These are phyloP conservation scores for Mortierella claussenii DNA, from an alignment of 192 early-diverging fungal genomes.

Conservation along the genomic window DNA sequence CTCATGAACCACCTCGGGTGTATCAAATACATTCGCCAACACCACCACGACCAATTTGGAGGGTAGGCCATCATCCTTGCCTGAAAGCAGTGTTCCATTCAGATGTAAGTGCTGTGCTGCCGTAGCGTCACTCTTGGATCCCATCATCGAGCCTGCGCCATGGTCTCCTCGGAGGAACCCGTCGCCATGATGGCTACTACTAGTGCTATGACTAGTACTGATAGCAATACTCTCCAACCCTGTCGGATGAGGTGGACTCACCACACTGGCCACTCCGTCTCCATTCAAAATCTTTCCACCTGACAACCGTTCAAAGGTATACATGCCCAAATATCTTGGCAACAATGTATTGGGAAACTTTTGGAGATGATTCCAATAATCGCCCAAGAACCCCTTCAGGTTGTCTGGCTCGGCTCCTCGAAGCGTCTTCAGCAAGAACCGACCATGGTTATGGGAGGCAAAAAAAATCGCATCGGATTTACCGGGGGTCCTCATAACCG, in stretches of 20 bases:
- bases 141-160: not conserved
- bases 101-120: constrained; percentile 39
- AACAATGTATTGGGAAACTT: constrained; percentile 45
- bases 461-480: constrained; percentile 50
- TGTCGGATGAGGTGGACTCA: not conserved
- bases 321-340: constrained; percentile 49
- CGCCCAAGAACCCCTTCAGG: constrained; percentile 30
- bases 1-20: constrained; percentile 37
- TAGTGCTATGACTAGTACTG: constrained; percentile 1
- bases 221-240: not conserved
- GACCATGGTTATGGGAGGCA: constrained; percentile 45
- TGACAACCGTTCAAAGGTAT: constrained; percentile 39
- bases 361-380: constrained; percentile 44
- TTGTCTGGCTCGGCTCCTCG: constrained; percentile 38
- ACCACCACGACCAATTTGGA: constrained; percentile 47
- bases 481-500: constrained; percentile 40
- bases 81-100: constrained; percentile 36
- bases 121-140: constrained; percentile 7
- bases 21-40: constrained; percentile 48
- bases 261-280: not conserved
- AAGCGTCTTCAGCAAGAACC: constrained; percentile 48
- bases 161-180: not conserved
- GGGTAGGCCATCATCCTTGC: constrained; percentile 27
- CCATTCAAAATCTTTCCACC: constrained; percentile 11
- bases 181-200: not conserved